Base-by-base conservation (phyloP, 2,329 filamentous ascomycete genomes). In the Huntiella bhutanensis region DNA sequence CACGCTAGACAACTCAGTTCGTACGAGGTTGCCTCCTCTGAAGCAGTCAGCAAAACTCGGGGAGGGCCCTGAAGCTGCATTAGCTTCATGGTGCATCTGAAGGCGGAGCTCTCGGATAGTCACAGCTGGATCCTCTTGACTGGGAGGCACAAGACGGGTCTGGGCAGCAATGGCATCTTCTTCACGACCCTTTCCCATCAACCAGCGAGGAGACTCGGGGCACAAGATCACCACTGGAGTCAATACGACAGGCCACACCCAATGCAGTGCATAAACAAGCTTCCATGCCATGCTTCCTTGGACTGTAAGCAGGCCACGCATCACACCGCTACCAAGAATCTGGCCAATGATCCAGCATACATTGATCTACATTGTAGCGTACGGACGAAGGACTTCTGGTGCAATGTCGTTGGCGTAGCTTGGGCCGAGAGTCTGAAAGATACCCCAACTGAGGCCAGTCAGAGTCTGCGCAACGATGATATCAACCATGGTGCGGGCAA, bases 191-290 rank as follows among this genome's bases (percentile, higher is more conserved):
- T 64, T 58, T 16, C 67, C 61, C 4, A 67, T 59, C 7, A 64
- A 58, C 61, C 63, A 68, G 57, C 65, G 68, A 2, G 67, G 67
- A 1, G 62, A 65, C 42, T 59, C 56, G 13, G 56, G 57, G 4
- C 53, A 61, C 33, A 66, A 60, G 6, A 57, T 36, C 1, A 63
- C 52, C 2, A 54, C 56, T 1, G 61, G 47, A 3, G 67, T 49
- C 3, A 68, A 56, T 7, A 60, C 56, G 0, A 61, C 54, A 1
- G 64, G 62, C 59, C 62, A 69, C 1, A 58, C 53, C 65, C 66
- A 69, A 51, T 68, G 65, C 2, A 67, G 47, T 0, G 59, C 64
- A 45, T 64, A 68, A 0, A 66, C 65, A 11, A 59, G 64, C 8
- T 61, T 58, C 52, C 62, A 69, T 1, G 59, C 59, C 59, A 62